Conservation (phyloP, 1,139 yeast genomes). For the Hyphopichia pseudoburtonii region DNA sequence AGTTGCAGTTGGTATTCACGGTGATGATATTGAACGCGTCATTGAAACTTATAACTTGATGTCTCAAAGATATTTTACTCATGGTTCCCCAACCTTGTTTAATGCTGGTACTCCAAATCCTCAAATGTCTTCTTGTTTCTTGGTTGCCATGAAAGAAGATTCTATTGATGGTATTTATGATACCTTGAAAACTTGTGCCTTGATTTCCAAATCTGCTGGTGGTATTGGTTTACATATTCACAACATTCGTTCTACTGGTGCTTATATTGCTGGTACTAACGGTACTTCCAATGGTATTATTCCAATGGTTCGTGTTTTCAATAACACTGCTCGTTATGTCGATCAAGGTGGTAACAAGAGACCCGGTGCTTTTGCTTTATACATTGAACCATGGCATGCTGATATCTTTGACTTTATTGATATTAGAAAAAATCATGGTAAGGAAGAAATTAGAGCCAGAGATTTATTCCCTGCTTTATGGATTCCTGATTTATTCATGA, state of each 20-base stretch:
- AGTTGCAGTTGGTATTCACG: constrained; percentile 87
- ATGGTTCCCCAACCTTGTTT: constrained; percentile 86
- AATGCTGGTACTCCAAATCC: constrained; percentile 89
- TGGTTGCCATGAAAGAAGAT: constrained; percentile 86
- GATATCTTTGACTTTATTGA: constrained; percentile 83
- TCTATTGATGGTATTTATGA: constrained; percentile 89
- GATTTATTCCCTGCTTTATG: constrained; percentile 90
- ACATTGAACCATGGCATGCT: constrained; percentile 90
- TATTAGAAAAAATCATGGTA: constrained; percentile 86
- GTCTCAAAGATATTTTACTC: constrained; percentile 83
- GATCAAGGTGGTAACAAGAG: constrained; percentile 95
- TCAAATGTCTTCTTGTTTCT: constrained; percentile 87
- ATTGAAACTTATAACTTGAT: constrained; percentile 80
- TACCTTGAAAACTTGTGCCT: constrained; percentile 81
- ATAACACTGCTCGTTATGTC: constrained; percentile 89
- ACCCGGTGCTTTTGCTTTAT: constrained; percentile 90
- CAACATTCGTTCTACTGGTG: constrained; percentile 81
- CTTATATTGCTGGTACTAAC: constrained; percentile 85
- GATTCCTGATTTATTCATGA: constrained; percentile 90
- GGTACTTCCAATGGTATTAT: constrained; percentile 87
- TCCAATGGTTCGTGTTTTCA: constrained; percentile 88
- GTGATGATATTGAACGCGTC: constrained; percentile 66
- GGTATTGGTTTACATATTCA: constrained; percentile 87
- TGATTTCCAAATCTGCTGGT: constrained; percentile 87
- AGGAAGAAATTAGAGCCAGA: constrained; percentile 87